Evolutionary conservation across 2,329 filamentous ascomycete genomes (phyloP).

Genomic region (Sphaerulina musiva): DNA sequence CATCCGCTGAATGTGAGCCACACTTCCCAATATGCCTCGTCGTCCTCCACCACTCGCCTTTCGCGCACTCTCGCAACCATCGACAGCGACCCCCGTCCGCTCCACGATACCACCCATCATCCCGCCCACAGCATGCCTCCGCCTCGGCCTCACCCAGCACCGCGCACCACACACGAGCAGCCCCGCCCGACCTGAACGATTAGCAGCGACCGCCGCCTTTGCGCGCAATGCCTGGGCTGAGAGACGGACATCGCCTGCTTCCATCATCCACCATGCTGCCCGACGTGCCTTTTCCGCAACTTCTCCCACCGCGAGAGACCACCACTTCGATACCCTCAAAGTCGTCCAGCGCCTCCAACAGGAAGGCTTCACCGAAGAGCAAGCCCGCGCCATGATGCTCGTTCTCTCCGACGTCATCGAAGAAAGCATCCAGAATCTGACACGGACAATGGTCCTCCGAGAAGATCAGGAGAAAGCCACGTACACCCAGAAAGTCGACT

Average conservation of each 20-base stretch:
- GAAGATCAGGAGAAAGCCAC: conserved; percentile 81
- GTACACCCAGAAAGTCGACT: conserved; percentile 87
- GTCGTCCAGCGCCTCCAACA: conserved; percentile 84
- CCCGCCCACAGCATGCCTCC: conserved; percentile 2
- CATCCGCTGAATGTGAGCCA: too few species aligned
- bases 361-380: conserved; percentile 92
- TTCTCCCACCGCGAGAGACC: conserved; percentile 58
- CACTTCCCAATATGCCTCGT: neutral
- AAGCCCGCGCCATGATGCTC: conserved; percentile 97
- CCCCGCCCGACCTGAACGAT: conserved; percentile 7
- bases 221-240: conserved; percentile 19
- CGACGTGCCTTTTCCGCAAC: conserved; percentile 59
- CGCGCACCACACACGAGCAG: conserved; percentile 7
- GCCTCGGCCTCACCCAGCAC: conserved; percentile 9
- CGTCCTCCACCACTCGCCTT: conserved; percentile 11
- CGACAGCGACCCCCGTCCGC: conserved; percentile 29
- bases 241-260: conserved; percentile 7
- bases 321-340: conserved; percentile 97
- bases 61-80: conserved; percentile 35
- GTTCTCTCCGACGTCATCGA: conserved; percentile 95
- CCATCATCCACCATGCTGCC: conserved; percentile 7
- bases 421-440: conserved; percentile 95
- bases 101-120: conserved; percentile 8
- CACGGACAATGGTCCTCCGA: conserved; percentile 92
- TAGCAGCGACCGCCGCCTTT: conserved; percentile 21